Conservation (phyloP, 2,329 filamentous ascomycete species). For the Bipolaris gigantea region DNA sequence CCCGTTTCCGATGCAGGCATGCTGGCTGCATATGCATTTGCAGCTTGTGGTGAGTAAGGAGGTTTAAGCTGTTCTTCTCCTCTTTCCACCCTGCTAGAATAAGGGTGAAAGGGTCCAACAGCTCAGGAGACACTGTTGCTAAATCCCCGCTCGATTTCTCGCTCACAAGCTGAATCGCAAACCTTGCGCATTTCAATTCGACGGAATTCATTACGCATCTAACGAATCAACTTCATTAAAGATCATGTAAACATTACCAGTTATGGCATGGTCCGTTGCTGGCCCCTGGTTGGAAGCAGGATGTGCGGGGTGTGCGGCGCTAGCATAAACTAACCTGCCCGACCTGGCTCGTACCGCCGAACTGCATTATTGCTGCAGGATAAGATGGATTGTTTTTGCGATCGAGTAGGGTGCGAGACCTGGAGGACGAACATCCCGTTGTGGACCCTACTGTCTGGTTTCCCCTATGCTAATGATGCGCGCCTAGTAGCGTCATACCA, state of each 20-base stretch:
- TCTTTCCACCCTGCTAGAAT: not conserved
- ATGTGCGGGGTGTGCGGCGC: slow-evolving; percentile 1
- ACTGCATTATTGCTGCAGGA: not conserved
- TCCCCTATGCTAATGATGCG: too few relatives aligned
- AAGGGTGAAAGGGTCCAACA: not conserved
- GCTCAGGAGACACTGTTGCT: not conserved
- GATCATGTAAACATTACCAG: not conserved
- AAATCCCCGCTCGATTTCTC: not conserved
- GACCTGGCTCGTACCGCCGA: not conserved
- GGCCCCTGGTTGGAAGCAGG: slow-evolving; percentile 3
- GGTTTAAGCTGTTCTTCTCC: not conserved
- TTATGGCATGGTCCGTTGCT: not conserved
- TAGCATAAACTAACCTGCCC: not conserved
- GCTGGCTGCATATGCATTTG: not conserved
- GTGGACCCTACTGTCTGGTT: not conserved
- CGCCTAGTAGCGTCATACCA: too few relatives aligned
- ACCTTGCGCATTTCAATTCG: not conserved
- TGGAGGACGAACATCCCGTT: not conserved
- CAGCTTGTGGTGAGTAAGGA: not conserved
- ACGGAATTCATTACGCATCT: not conserved
- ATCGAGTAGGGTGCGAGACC: not conserved
- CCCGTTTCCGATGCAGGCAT: slow-evolving; percentile 12
- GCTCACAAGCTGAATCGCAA: not conserved
- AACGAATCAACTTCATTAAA: slow-evolving; percentile 5
- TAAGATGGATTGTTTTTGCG: not conserved